These are phyloP conservation scores for Salix brachista DNA, from an alignment of 345 rosid genomes.

Conservation along the genomic window DNA sequence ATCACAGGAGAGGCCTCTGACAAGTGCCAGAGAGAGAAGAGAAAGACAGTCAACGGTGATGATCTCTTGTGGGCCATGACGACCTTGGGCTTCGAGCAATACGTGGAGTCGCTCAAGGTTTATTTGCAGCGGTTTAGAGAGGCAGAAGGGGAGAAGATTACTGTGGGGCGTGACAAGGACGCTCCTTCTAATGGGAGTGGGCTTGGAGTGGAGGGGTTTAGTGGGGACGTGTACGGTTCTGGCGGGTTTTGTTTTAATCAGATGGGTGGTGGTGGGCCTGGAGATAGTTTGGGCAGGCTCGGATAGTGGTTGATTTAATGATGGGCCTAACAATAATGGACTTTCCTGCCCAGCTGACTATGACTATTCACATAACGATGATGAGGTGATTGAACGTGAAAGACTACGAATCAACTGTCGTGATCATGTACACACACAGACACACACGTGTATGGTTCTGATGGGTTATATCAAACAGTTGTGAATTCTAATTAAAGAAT, in stretches of 20 bases:
- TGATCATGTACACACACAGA: no score
- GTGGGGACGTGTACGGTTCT: constrained; percentile 18
- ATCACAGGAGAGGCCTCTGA: constrained; percentile 25
- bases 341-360: no score
- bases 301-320: background rate
- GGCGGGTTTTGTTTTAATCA: constrained; percentile 13
- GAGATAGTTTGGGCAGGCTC: constrained; percentile 1
- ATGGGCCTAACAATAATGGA: background rate
- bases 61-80: constrained; percentile 29
- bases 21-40: constrained; percentile 24
- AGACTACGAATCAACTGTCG: no score
- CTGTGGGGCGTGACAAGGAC: constrained; percentile 20
- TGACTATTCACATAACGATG: no score
- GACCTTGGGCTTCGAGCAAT: constrained; percentile 18
- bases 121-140: constrained; percentile 24
- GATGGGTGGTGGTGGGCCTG: constrained; percentile 13
- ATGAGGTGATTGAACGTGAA: no score
- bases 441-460: no score
- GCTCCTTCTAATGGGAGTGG: constrained; percentile 7
- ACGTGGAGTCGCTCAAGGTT: constrained; percentile 18
- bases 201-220: background rate
- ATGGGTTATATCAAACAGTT: no score
- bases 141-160: constrained; percentile 20
- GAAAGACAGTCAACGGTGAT: constrained; percentile 26
- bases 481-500: no score